Conservation (phyloP, 139 green algal genomes). For the Marvania coccoides region DNA sequence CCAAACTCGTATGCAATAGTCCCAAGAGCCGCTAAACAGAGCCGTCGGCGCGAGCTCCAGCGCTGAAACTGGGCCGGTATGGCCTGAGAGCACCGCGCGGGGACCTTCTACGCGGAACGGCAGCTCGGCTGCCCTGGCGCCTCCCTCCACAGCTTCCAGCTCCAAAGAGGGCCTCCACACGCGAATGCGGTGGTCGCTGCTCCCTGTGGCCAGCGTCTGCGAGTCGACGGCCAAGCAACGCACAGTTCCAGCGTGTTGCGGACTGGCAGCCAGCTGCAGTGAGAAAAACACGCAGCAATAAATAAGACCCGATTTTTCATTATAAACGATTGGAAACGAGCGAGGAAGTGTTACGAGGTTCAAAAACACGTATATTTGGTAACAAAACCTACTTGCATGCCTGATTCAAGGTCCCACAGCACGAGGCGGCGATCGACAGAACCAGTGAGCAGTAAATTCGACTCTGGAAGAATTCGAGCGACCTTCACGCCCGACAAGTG, state of each 20-base stretch:
- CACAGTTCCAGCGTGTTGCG: neutral
- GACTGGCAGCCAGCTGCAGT: neutral
- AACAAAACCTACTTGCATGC: too few relatives aligned
- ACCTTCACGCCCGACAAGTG: conserved; percentile 8
- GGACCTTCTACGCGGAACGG: neutral
- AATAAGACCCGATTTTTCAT: too few relatives aligned
- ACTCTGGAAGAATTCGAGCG: neutral
- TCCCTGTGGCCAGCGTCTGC: neutral
- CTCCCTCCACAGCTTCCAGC: neutral
- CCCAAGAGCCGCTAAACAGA: conserved; percentile 38
- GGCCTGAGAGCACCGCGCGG: conserved; percentile 25
- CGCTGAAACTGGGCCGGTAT: conserved; percentile 52
- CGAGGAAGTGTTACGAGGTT: too few relatives aligned
- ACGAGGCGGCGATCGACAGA: neutral
- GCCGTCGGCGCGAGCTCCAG: conserved; percentile 26
- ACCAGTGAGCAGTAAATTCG: conserved; percentile 1
- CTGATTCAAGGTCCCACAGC: neutral
- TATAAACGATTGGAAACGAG: too few relatives aligned
- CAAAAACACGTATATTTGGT: too few relatives aligned
- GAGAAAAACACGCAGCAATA: too few relatives aligned
- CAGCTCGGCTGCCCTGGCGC: conserved; percentile 24
- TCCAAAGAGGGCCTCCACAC: conserved; percentile 20
- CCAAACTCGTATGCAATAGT: conserved; percentile 52
- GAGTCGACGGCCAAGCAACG: neutral
- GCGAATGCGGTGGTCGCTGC: neutral